Evolutionary conservation across 1,284 basidiomycete genomes (phyloP), one percentile per base, ranked within the genome.

Genomic region (Chalciporus sp.): DNA sequence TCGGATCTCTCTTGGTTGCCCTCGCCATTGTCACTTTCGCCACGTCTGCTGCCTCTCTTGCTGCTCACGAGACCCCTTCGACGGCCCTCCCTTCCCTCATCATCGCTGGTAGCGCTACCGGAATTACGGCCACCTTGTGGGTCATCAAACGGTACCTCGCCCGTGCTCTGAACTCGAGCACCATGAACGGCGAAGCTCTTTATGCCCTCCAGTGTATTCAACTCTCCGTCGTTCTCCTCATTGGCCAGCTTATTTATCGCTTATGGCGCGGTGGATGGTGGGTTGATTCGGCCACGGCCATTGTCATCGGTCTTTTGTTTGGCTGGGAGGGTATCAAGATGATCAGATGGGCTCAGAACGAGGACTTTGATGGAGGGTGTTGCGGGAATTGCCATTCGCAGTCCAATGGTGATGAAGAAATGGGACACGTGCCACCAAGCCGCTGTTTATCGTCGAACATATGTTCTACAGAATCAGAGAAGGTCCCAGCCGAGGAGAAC

Each of bases 261-360:
- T 57, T 73, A 2, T 76, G 77, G 77, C 51, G 58, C 0, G 72
- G 72, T 12, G 77, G 78, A 0, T 80, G 77, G 78, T 79, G 78
- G 77, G 65, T 78, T 5, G 78, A 79, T 52, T 61, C 71, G 8
- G 71, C 72, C 12, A 77, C 78, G 2, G 68, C 75, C 1, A 66
- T 79, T 20, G 50, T 72, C 7, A 65, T 79, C 16, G 72, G 70
- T 6, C 5, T 75, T 6, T 52, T 79, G 45, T 80, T 79, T 49
- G 74, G 69, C 31, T 52, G 51, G 51, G 51, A 52, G 16, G 35
- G 51, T 9, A 26, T 40, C 7, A 52, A 52, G 49, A 52, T 52
- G 51, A 29, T 52, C 7, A n/a, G n/a, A 10, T 43, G 42, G 42
- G 42, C 42, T 4, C 11, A 27, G 42, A 29, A 17, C 27, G 27